Evolutionary conservation across 1,139 yeast genomes (phyloP), one percentile per base, ranked within the genome.

Genomic region (Diutina sp.): DNA sequence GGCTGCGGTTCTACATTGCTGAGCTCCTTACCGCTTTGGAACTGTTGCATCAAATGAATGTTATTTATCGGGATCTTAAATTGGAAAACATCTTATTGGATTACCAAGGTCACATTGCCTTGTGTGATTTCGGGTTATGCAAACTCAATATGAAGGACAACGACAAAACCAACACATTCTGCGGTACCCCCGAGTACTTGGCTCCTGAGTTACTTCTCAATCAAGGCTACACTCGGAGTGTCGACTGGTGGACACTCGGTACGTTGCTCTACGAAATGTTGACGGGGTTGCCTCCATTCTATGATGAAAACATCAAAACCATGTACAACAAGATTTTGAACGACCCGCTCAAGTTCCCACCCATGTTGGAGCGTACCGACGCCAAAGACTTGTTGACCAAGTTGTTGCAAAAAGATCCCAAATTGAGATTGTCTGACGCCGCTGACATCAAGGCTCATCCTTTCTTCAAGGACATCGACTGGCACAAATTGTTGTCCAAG

Each of bases 221-320:
- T 61, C 90, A 89, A 68, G 98, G 98, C 1, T 93, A 93, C 70
- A 90, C 98, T 6, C 83, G 96, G 69, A 85, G 88, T 65, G 98
- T 93, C 47, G 99, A 93, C 71, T 93, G 96, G 85, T 93, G 99
- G 99, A 93, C 98, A 1, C 76, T 93, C 61, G 99, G 99, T 46
- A 93, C 93, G 46, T 77, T 93, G 56, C 76, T 93, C 53, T 93
- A 88, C 68, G 99, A 93, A 69, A 93, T 93, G 99, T 79, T 95
- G 61, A 90, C 97, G 1, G 97, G 98, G 0, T 77, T 93, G 61
- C 99, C 99, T 8, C 97, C 97, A 54, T 93, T 90, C 68, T 93
- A 89, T 68, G 98, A 91, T 66, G 97, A 90, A 66, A 93, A 91
- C 70, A 87, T 87, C n/a, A 87, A 90, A 58, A 84, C 85, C 56